phyloP scores from a whole-genome alignment of 768 basidiomycete species.

The Plicaturopsis crispa region DNA sequence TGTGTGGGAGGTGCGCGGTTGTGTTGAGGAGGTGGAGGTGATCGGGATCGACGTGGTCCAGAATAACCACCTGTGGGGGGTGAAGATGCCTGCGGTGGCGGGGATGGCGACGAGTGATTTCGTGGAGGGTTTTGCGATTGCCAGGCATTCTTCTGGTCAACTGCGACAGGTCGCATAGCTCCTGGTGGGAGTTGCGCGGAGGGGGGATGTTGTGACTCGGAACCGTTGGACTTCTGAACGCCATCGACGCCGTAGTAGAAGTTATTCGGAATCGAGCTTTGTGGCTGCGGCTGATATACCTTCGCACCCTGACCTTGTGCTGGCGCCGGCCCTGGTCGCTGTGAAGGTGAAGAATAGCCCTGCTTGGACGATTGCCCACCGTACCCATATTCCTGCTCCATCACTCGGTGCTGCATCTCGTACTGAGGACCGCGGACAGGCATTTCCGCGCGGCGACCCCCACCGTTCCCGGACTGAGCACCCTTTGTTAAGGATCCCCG shows the following conservation, averaged over 20 bases:
- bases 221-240: conserved; percentile 23
- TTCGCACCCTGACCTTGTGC: conserved; percentile 23
- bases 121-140: conserved; percentile 15
- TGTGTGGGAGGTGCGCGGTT: conserved; percentile 10
- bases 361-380: conserved; percentile 21
- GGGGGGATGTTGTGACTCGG: conserved; percentile 12
- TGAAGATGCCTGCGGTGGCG: conserved; percentile 21
- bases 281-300: conserved; percentile 21
- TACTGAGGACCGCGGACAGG: conserved; percentile 87
- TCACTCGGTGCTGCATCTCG: conserved; percentile 88
- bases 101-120: conserved; percentile 24
- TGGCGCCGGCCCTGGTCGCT: conserved; percentile 18
- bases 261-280: conserved; percentile 8
- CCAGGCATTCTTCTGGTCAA: conserved; percentile 24
- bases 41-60: conserved; percentile 37
- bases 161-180: conserved; percentile 47
- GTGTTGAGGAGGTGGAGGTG: conserved; percentile 40
- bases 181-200: conserved; percentile 49
- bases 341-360: conserved; percentile 18
- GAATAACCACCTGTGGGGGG: conserved; percentile 17
- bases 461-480: conserved; percentile 35
- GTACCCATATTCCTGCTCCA: conserved; percentile 80
- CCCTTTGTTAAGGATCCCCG: conserved; percentile 63
- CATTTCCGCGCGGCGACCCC: conserved; percentile 72
- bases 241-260: conserved; percentile 27